These are phyloP conservation scores for Backusella tarrabulga DNA, from an alignment of 192 early-diverging fungal species.

Conservation along the genomic window DNA sequence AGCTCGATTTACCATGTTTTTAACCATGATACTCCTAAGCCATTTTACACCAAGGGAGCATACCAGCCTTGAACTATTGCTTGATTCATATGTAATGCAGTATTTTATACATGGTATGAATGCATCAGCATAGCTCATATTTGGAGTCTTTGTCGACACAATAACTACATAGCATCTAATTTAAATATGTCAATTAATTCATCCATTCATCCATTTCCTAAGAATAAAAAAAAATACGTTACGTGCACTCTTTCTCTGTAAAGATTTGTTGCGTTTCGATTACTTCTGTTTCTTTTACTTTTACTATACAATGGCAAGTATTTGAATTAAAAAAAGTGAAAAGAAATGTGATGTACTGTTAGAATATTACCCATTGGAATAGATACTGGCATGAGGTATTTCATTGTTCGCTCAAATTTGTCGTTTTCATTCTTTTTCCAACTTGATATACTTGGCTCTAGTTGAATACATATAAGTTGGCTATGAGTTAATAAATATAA, in stretches of 20 bases:
- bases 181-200: neutral
- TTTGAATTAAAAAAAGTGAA: neutral
- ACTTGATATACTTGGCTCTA: neutral
- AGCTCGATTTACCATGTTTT: constrained; percentile 61
- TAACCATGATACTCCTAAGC: constrained; percentile 68
- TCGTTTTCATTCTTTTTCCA: constrained; percentile 15
- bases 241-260: constrained; percentile 56
- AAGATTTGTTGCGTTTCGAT: constrained; percentile 54
- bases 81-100: constrained; percentile 65
- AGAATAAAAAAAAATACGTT: neutral
- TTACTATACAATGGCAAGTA: constrained; percentile 36
- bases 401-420: constrained; percentile 41
- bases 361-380: constrained; percentile 52
- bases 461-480: neutral
- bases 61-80: constrained; percentile 49
- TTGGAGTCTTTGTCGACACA: constrained; percentile 46
- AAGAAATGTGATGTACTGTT: neutral
- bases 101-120: constrained; percentile 61
- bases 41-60: constrained; percentile 63
- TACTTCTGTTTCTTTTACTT: constrained; percentile 67
- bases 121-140: constrained; percentile 67
- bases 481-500: neutral
- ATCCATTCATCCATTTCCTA: neutral
- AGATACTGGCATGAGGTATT: constrained; percentile 67
- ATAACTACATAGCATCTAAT: constrained; percentile 44